Evolutionary conservation across 2,329 filamentous ascomycete genomes (phyloP).

Genomic region (Stagonosporopsis rhizophila): DNA sequence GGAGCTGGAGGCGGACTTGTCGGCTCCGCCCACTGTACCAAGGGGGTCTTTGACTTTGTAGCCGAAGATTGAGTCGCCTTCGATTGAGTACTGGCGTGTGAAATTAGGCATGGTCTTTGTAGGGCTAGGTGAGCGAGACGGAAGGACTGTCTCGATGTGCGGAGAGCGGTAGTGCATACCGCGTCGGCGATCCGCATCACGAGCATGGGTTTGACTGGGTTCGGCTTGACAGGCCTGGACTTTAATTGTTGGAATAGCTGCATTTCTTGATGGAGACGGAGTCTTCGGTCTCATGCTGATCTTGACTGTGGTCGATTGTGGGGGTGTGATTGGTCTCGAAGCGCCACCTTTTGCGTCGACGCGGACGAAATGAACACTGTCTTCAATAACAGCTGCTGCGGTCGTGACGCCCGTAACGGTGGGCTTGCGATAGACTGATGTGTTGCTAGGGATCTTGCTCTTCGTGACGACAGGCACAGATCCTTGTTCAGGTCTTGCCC

Average conservation of each 20-base stretch:
- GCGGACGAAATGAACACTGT: constrained; percentile 8
- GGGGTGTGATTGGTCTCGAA: constrained; percentile 13
- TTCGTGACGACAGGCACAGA: constrained; percentile 1
- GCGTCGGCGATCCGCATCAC: not conserved
- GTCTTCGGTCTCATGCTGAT: constrained; percentile 31
- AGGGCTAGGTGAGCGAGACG: constrained; percentile 31
- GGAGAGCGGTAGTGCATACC: constrained; percentile 24
- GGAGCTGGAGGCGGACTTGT: constrained; percentile 6
- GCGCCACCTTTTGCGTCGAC: constrained; percentile 22
- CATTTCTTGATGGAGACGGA: not conserved
- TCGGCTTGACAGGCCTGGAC: not conserved
- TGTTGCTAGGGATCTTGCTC: constrained; percentile 12
- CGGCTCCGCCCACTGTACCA: constrained; percentile 21
- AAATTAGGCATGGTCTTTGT: constrained; percentile 32
- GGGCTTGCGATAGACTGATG: constrained; percentile 23
- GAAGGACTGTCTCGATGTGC: not conserved
- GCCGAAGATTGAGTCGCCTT: constrained; percentile 34
- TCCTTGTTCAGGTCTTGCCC: constrained; percentile 10
- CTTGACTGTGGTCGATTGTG: constrained; percentile 27
- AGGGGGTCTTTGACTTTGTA: constrained; percentile 25
- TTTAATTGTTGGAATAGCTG: constrained; percentile 1
- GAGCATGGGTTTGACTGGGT: not conserved
- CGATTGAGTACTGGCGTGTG: constrained; percentile 29
- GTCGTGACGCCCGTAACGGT: constrained; percentile 3
- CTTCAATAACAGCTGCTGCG: constrained; percentile 7